Percentiles rank a stretch among this genome's conserved stretches.
Conservation (phyloP, 305 asterid genomes). For the Fraxinus floribunda region DNA sequence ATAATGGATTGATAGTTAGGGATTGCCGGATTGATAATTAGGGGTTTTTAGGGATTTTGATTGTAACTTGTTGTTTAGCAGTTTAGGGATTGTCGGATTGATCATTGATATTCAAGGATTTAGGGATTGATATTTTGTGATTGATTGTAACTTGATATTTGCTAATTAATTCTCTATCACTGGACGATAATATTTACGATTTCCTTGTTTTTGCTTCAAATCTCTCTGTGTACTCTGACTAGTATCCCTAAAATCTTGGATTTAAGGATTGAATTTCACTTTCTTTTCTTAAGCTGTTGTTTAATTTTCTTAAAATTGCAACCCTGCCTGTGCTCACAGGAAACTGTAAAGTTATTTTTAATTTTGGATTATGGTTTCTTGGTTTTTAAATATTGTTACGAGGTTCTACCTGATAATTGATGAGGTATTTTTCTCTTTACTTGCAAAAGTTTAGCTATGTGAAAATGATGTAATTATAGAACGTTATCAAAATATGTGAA, state of each 20-base stretch:
- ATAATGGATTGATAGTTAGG: too few relatives aligned
- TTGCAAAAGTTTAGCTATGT: background rate
- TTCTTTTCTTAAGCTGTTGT: background rate
- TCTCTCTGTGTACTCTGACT: background rate
- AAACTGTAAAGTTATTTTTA: background rate
- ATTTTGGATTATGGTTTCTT: background rate
- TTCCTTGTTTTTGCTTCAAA: background rate
- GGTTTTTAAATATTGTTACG: background rate
- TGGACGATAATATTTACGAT: constrained; percentile 54
- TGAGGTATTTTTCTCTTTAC: background rate
- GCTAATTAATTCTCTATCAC: constrained; percentile 69
- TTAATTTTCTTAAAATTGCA: background rate
- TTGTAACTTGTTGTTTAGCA: too few relatives aligned
- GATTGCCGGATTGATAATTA: too few relatives aligned
- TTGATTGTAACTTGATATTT: too few relatives aligned
- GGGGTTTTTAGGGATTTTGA: too few relatives aligned
- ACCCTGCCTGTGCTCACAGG: background rate
- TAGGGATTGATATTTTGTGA: too few relatives aligned
- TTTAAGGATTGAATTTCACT: background rate
- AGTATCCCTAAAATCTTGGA: background rate
- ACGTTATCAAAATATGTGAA: too few relatives aligned
- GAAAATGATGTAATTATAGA: background rate
- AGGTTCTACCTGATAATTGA: background rate
- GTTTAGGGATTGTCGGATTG: too few relatives aligned
- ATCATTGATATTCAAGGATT: too few relatives aligned